Evolutionary conservation across 2,329 filamentous ascomycete species (phyloP), one percentile per base, ranked within the genome.

Genomic region (Ophiostoma quercus): DNA sequence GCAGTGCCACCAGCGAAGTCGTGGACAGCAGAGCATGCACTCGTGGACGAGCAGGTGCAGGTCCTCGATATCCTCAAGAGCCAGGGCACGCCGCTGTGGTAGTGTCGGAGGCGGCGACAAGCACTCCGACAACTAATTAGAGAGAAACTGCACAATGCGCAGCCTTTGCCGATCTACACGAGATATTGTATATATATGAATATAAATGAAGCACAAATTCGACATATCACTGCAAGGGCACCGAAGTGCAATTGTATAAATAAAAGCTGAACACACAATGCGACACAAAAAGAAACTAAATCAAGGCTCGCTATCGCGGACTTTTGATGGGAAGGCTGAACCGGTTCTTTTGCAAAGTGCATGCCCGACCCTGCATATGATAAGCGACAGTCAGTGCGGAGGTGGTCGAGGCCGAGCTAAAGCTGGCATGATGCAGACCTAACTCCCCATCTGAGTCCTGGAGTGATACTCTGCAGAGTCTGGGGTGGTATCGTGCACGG

Each of bases 1-100:
- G 29, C 39, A 12, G 4, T 67, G 25, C 63, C 72, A 43, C 63
- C 71, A 51, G 70, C 66, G 6, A 12, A 14, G 19, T 19, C 12
- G 9, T 65, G 62, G 62, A 65, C 62, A 6, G 19, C 62, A 4
- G 37, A 67, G 5, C 22, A 68, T 37, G n/a, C 34, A 16, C 19
- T 54, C 34, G 9, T 19, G 51, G 32, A 34, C 4, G 67, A 68
- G 16, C 32, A 60, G 37, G n/a, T 25, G 5, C 67, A 68, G 34
- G 67, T 69, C 39, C 19, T 39, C 57, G 39, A 19, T 1, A 69
- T 69, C 29, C 43, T 69, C 19, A 29, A 54, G 8, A 39, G 19
- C 19, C 32, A 65, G 62, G 32, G 32, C 62, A 65, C 19, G 62
- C 34, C 62, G 8, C 34, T 65, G 62, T 65, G 34, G 62, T 34